Conservation (phyloP, 2,329 filamentous ascomycete genomes). For the Macrophomina phaseolina region DNA sequence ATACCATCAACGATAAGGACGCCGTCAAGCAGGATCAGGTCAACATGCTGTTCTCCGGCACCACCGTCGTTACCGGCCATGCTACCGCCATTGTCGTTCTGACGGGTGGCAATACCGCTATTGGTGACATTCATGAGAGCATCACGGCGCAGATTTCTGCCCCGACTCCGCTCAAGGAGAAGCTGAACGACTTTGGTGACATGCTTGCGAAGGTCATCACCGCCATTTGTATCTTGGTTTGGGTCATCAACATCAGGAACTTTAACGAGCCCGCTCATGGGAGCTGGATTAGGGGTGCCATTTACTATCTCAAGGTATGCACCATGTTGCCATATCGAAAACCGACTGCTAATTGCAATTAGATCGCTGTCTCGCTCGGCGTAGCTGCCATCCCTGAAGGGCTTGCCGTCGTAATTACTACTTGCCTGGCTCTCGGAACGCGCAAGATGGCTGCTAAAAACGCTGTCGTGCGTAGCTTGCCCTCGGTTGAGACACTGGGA, state of each 20-base stretch:
- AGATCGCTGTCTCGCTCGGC: slow-evolving; percentile 94
- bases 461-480: slow-evolving; percentile 92
- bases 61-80: slow-evolving; percentile 92
- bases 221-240: slow-evolving; percentile 93
- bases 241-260: slow-evolving; percentile 97
- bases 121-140: slow-evolving; percentile 98
- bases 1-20: slow-evolving; percentile 72
- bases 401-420: slow-evolving; percentile 98
- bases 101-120: slow-evolving; percentile 89
- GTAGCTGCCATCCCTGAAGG: slow-evolving; percentile 98
- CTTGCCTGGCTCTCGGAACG: slow-evolving; percentile 92
- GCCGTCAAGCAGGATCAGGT: slow-evolving; percentile 96
- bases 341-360: not conserved
- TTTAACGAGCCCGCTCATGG: slow-evolving; percentile 95
- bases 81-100: slow-evolving; percentile 89
- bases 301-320: slow-evolving; percentile 87
- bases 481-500: slow-evolving; percentile 95
- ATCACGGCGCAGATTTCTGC: slow-evolving; percentile 98
- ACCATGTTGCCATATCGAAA: not conserved
- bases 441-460: slow-evolving; percentile 99
- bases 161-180: slow-evolving; percentile 96
- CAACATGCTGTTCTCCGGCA: slow-evolving; percentile 98
- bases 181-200: slow-evolving; percentile 98
- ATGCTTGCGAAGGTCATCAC: slow-evolving; percentile 97
- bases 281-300: slow-evolving; percentile 93